Conservation (phyloP, 2,329 filamentous ascomycete species). For the Diaporthe sp. region DNA sequence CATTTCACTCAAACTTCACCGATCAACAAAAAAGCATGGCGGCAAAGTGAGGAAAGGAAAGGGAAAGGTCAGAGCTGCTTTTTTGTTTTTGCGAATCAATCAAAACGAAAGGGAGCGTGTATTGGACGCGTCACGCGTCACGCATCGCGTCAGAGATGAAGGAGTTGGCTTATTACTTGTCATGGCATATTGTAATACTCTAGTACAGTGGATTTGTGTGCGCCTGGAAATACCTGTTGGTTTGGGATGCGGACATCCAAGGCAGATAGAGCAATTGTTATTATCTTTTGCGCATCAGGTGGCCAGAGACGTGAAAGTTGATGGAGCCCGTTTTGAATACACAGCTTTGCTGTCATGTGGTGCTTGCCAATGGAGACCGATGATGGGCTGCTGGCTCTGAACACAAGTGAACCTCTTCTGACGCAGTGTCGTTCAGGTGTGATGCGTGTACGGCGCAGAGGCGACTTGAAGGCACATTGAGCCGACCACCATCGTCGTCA, state of each 20-base stretch:
- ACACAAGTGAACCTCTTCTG: not conserved
- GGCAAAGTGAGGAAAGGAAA: not conserved
- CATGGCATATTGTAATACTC: constrained; percentile 32
- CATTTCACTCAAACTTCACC: not conserved
- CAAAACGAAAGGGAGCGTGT: not conserved
- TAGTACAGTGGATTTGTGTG: constrained; percentile 21
- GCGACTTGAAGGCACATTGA: not conserved
- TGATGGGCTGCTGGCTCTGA: not conserved
- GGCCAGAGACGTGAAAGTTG: not conserved
- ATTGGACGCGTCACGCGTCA: constrained; percentile 11
- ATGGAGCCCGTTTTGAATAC: too few relatives aligned
- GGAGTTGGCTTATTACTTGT: constrained; percentile 24
- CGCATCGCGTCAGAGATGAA: constrained; percentile 9
- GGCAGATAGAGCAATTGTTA: constrained; percentile 24
- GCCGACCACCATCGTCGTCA: not conserved
- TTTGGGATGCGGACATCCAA: not conserved
- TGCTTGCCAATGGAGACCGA: not conserved
- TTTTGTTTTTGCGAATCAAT: constrained; percentile 2
- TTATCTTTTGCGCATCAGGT: not conserved
- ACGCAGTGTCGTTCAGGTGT: not conserved
- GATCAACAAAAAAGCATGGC: constrained; percentile 17
- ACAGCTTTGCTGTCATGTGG: not conserved
- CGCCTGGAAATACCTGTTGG: constrained; percentile 3
- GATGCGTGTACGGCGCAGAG: not conserved
- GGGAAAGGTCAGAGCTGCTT: not conserved